Conservation (phyloP, 768 basidiomycete species). For the Thelephora aurantiotincta region DNA sequence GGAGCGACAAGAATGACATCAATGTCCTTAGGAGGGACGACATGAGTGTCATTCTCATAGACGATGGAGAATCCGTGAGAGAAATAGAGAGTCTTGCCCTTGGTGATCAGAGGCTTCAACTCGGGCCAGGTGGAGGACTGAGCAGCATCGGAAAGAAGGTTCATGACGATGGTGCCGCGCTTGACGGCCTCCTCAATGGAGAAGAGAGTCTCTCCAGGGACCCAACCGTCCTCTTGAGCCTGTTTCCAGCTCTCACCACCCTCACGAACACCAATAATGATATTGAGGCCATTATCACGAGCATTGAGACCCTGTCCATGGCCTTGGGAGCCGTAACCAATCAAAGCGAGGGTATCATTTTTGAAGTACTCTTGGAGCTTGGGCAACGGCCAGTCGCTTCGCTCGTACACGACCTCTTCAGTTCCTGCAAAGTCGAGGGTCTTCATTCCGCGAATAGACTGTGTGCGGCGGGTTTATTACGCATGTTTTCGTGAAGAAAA, state of each 20-base stretch:
- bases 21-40: slow-evolving; percentile 82
- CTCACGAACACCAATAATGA: slow-evolving; percentile 96
- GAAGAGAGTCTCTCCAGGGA: slow-evolving; percentile 96
- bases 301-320: slow-evolving; percentile 99
- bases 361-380: slow-evolving; percentile 99
- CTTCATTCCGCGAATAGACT: slow-evolving; percentile 74
- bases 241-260: slow-evolving; percentile 95
- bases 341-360: slow-evolving; percentile 96
- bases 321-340: slow-evolving; percentile 97
- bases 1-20: slow-evolving; percentile 99
- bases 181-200: slow-evolving; percentile 96
- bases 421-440: slow-evolving; percentile 95
- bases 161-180: slow-evolving; percentile 98
- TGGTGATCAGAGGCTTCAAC: slow-evolving; percentile 88
- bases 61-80: slow-evolving; percentile 99
- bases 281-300: slow-evolving; percentile 96
- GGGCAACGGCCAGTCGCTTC: slow-evolving; percentile 92
- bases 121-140: slow-evolving; percentile 92
- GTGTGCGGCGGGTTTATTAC: slow-evolving; percentile 1
- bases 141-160: slow-evolving; percentile 97
- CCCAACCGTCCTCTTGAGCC: slow-evolving; percentile 93
- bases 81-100: slow-evolving; percentile 99
- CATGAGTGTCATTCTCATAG: slow-evolving; percentile 93
- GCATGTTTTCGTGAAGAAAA: not conserved
- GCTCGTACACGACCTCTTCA: slow-evolving; percentile 89